Base-by-base conservation (phyloP, 208 protist genomes). In the Trypanosoma lewisi region DNA sequence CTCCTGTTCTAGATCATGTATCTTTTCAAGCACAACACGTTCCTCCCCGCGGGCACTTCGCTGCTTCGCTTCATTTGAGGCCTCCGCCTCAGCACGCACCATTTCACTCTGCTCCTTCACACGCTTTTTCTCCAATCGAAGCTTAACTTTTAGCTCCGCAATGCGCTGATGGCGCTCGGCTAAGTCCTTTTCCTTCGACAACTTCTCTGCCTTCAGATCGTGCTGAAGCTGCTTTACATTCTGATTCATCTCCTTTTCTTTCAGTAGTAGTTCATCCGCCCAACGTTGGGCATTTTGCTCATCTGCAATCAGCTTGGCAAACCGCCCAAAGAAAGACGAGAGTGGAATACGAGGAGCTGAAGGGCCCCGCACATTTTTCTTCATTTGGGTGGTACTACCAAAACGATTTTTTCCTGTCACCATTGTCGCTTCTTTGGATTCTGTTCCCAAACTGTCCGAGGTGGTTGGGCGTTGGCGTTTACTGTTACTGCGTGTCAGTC, bases 211-310 rank as follows among this genome's bases (percentile, higher is more conserved):
- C 41, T 83, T 73, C 7, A 97, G 73, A 57, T 97, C 89, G 30
- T 77, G 78, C 70, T 94, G 89, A 16, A 97, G 80, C 72, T 94
- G 88, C 70, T 97, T 97, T 51, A 97, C 92, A 62, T 97, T 97
- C 53, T 93, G 85, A 69, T 97, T 97, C 23, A 94, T 69, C 55
- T 94, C 92, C 31, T 85, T 80, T 66, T 97, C 89, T 61, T 92
- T 91, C 5, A 77, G 55, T 2, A 97, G 79, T 27, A 97, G 73
- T 34, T 80, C 89, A 63, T 95, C 89, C 5, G 92, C 89, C 92
- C 92, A 97, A 45, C 71, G 80, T 72, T 95, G 85, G 21, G 88
- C 90, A 31, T 76, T 86, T 58, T 92, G 70, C 69, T 97, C 92
- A 47, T 95, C 83, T 23, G 93, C 53, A 21, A 97, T 78, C 60